phyloP scores from a whole-genome alignment of 179 eudicot genomes.

The Beta macrorhiza region DNA sequence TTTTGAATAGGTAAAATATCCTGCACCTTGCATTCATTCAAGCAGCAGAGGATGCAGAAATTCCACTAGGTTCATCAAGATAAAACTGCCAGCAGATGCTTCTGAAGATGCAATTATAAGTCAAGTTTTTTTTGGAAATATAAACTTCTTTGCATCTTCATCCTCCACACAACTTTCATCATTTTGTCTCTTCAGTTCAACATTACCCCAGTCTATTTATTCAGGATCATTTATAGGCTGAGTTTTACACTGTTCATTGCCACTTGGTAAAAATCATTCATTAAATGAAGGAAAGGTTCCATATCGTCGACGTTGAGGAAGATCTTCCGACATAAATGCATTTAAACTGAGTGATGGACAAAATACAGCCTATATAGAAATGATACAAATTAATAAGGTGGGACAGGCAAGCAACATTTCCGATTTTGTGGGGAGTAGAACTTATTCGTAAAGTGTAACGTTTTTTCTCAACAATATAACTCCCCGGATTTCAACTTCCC shows the following conservation, averaged over 20 bases:
- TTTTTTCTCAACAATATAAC: no score
- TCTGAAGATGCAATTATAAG: not conserved
- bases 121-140: not conserved
- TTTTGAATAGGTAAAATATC: slow-evolving; percentile 4
- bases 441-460: no score
- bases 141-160: not conserved
- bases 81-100: slow-evolving; percentile 4
- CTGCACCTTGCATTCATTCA: slow-evolving; percentile 21
- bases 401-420: not conserved
- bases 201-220: not conserved
- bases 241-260: not conserved
- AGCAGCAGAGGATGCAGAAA: not conserved
- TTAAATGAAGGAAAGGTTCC: not conserved
- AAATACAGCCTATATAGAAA: no score
- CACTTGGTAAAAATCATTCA: not conserved
- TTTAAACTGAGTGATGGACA: not conserved
- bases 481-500: no score
- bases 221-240: slow-evolving; percentile 8
- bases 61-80: slow-evolving; percentile 8
- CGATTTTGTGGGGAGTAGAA: not conserved
- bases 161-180: not conserved
- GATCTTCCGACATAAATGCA: not conserved
- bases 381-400: no score
- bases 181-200: slow-evolving; percentile 13
- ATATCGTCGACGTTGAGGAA: not conserved